Base-by-base conservation (phyloP, 1,284 basidiomycete genomes). In the Moesziomyces sp. region DNA sequence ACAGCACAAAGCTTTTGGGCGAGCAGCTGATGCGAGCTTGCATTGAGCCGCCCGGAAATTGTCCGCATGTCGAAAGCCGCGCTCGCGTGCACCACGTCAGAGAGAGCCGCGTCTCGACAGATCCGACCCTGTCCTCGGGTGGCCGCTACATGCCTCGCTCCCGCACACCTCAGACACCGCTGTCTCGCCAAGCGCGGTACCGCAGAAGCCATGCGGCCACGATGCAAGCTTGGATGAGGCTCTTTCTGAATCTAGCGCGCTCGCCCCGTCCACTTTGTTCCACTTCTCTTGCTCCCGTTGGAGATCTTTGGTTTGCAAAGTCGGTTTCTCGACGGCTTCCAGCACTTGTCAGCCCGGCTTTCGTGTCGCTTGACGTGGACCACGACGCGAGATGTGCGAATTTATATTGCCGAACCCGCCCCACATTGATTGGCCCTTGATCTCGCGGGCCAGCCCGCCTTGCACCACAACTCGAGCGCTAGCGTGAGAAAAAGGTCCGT, bases 211-310 rank as follows among this genome's bases (percentile, higher is more conserved):
- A 56, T 48, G 38, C 49, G 40, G 54, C 46, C 42, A 42, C 46
- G 16, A 52, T 26, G 28, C 49, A 38, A 48, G 46, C 38, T 8
- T 40, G 16, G 38, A 16, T 4, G 6, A 3, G 52, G 38, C 38
- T 50, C 46, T 60, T 60, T 57, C 64, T 57, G 58, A 60, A 46
- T 66, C 58, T 66, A 60, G 58, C 53, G 52, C 52, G 18, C 11
- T 46, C 16, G 8, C 6, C 38, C 7, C 7, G 38, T 7, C 38
- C 38, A 40, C 11, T 40, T 14, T 18, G 11, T 34, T 34, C 30
- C 11, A 34, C 30, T 34, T 13, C 13, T 3, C 30, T 34, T 34
- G 30, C 13, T 10, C 30, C 30, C 30, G 30, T 34, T 11, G 10
- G 30, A 34, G 30, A 34, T 34, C 30, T 11, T 34, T 13, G 1